A percentile compares a stretch with the other conserved stretches of the same genome.
phyloP scores from a whole-genome alignment of 2,329 filamentous ascomycete genomes.

The Ambrosiella beaveri region DNA sequence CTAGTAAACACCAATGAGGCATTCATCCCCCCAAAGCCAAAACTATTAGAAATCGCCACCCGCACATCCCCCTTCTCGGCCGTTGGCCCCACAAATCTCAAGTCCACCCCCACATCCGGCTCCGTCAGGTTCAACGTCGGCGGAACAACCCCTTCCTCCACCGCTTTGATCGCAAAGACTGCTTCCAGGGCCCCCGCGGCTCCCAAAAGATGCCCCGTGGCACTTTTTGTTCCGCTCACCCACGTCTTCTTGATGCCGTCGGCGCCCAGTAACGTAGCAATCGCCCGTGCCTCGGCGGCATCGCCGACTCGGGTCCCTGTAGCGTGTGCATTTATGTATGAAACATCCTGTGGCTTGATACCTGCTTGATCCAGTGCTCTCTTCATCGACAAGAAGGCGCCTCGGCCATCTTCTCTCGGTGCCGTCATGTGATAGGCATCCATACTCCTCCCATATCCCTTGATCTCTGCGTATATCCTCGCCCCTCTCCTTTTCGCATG shows the following conservation, averaged over 20 bases:
- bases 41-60: slow-evolving; percentile 81
- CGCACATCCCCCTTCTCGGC: slow-evolving; percentile 49
- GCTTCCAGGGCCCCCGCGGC: slow-evolving; percentile 85
- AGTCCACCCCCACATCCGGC: slow-evolving; percentile 49
- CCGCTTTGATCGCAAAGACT: slow-evolving; percentile 63
- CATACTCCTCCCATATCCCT: slow-evolving; percentile 75
- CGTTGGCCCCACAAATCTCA: slow-evolving; percentile 65
- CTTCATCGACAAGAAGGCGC: slow-evolving; percentile 72
- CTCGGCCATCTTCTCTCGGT: slow-evolving; percentile 63
- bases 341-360: slow-evolving; percentile 51
- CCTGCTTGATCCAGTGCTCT: slow-evolving; percentile 58
- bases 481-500: slow-evolving; percentile 69
- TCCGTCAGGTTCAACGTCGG: slow-evolving; percentile 70
- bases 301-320: slow-evolving; percentile 79
- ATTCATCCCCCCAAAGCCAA: slow-evolving; percentile 95
- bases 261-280: slow-evolving; percentile 49
- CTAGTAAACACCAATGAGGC: slow-evolving; percentile 63
- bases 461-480: slow-evolving; percentile 72
- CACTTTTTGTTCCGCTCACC: slow-evolving; percentile 86
- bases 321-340: slow-evolving; percentile 92
- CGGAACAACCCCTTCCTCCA: slow-evolving; percentile 63
- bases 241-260: background rate
- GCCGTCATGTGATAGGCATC: slow-evolving; percentile 92
- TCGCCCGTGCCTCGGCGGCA: slow-evolving; percentile 69
- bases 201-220: slow-evolving; percentile 77